These are phyloP conservation scores for Musa itinerans DNA, from an alignment of 176 grass and related monocot genomes.

Conservation along the genomic window DNA sequence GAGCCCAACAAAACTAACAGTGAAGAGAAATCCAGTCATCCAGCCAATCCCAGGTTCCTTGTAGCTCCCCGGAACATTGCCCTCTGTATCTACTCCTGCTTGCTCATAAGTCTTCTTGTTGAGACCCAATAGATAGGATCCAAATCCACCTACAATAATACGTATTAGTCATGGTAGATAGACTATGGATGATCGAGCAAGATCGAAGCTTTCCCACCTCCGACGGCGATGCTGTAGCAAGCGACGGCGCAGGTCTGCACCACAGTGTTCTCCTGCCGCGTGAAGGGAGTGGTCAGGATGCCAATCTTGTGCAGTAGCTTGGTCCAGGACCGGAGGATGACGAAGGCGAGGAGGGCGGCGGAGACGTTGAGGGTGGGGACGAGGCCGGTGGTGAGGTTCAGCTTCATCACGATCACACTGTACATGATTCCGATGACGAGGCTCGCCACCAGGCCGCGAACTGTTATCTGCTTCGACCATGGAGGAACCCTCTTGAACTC, in stretches of 20 bases:
- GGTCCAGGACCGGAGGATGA: slow-evolving; percentile 71
- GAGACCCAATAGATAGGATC: slow-evolving; percentile 72
- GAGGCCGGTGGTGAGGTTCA: slow-evolving; percentile 79
- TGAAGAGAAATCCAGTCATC: slow-evolving; percentile 92
- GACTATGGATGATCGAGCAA: neutral
- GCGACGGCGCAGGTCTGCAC: slow-evolving; percentile 86
- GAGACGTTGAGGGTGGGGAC: slow-evolving; percentile 89
- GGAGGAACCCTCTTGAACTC: slow-evolving; percentile 51
- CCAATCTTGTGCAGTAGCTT: slow-evolving; percentile 48
- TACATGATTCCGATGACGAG: slow-evolving; percentile 63
- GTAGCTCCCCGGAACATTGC: slow-evolving; percentile 71
- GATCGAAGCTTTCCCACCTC: slow-evolving; percentile 33
- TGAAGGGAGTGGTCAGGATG: slow-evolving; percentile 64
- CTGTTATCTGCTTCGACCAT: slow-evolving; percentile 74
- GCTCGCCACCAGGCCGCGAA: slow-evolving; percentile 56
- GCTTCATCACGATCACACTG: slow-evolving; percentile 93
- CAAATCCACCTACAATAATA: slow-evolving; percentile 61
- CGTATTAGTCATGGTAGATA: slow-evolving; percentile 10
- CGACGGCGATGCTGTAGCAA: slow-evolving; percentile 80
- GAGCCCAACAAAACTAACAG: slow-evolving; percentile 74
- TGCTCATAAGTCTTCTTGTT: slow-evolving; percentile 93
- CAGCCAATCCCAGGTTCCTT: slow-evolving; percentile 89
- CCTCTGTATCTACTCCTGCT: slow-evolving; percentile 58
- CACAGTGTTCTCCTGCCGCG: slow-evolving; percentile 96
- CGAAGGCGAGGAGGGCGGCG: slow-evolving; percentile 86